Evolutionary conservation across 306 rosid genomes (phyloP), one percentile per base, ranked within the genome.

Genomic region (Prosopis cineraria): DNA sequence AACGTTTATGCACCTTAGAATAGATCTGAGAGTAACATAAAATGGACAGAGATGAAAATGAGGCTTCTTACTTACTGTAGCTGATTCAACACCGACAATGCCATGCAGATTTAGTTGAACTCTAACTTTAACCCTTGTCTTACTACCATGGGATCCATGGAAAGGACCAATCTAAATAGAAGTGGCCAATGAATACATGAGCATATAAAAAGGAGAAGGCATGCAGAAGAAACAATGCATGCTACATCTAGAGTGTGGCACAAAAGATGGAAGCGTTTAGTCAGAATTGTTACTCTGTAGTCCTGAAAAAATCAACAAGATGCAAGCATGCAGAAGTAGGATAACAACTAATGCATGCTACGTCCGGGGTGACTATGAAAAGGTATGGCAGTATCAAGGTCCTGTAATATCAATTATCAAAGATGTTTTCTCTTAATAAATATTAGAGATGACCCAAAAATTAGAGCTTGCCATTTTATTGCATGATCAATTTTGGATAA

Each of bases 81-180:
- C 96, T 79, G 94, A 90, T 82, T 90, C 96, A 82, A 93, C 85
- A 55, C 78, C 78, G 90, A 93, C 86, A 76, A 93, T 91, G 45
- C 99, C 96, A 27, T 96, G 95, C 68, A 96, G 90, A 77, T 91
- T 88, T 84, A 96, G 83, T 41, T 76, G 80, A 79, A 90, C 86
- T 88, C 81, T 93, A 75, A 90, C 94, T 87, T 96, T 96, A 77
- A 96, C 76, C 88, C 83, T 93, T 63, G 86, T 52, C 82, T 90
- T 91, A 52, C 86, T 81, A 20, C 89, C 86, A 58, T 75, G 81
- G 75, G 85, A 81, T 70, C 87, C 88, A 62, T 75, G 87, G 84
- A 96, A 79, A 85, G 98, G 97, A 76, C 97, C 99, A 83, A 96
- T 86, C 99, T 96, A 88, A 52, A 68, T 76, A 48, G 55, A 72